Percentiles rank a stretch among this genome's conserved stretches.
Evolutionary conservation across 768 basidiomycete genomes (phyloP).

Genomic region (Obba rivulosa): DNA sequence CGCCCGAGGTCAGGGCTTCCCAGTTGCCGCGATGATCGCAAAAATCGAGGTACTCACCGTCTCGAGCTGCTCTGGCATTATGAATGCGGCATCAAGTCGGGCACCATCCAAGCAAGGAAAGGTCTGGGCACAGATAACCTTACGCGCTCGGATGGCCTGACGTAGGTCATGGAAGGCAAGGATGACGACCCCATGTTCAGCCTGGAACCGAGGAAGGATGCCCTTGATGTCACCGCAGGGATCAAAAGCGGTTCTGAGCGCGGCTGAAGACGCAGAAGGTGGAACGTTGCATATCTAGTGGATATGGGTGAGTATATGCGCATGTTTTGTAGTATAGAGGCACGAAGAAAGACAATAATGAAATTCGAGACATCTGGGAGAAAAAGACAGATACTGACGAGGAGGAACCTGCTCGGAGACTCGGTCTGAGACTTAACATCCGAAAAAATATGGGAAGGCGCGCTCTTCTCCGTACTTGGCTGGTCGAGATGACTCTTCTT

Average conservation of each 20-base stretch:
- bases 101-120: constrained; percentile 17
- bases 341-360: background rate
- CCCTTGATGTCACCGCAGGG: constrained; percentile 41
- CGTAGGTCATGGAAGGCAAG: constrained; percentile 59
- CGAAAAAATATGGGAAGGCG: background rate
- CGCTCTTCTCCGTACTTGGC: constrained; percentile 7
- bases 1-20: constrained; percentile 4
- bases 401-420: constrained; percentile 22
- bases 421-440: background rate
- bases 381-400: constrained; percentile 15
- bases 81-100: constrained; percentile 4
- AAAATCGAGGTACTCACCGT: constrained; percentile 5
- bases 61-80: constrained; percentile 6
- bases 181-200: constrained; percentile 47
- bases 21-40: background rate
- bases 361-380: too few relatives aligned
- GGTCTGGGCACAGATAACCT: constrained; percentile 11
- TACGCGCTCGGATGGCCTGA: constrained; percentile 39
- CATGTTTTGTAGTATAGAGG: background rate
- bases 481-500: background rate
- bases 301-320: constrained; percentile 12
- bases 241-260: constrained; percentile 24
- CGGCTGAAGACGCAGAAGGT: constrained; percentile 24
- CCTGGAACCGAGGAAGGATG: constrained; percentile 47
- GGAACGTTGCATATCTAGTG: constrained; percentile 38